Conservation (phyloP, 257 asterid genomes). For the Anisodus acutangulus region DNA sequence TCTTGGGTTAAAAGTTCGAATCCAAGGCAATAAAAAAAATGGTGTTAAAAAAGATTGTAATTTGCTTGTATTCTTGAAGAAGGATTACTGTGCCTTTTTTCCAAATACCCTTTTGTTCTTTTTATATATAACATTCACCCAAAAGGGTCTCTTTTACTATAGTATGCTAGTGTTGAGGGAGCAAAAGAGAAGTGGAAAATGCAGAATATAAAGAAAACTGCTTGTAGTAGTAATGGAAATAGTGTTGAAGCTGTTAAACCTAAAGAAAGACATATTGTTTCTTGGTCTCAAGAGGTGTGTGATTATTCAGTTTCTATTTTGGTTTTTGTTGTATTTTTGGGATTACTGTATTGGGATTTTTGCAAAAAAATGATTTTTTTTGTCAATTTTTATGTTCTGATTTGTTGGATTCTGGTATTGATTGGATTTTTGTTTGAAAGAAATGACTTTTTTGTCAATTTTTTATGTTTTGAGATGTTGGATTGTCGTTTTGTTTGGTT, state of each 20-base stretch:
- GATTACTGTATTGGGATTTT: too few relatives aligned
- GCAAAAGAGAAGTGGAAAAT: constrained; percentile 41
- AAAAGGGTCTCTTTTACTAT: constrained; percentile 50
- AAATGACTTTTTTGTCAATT: too few relatives aligned
- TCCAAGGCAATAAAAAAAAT: constrained; percentile 51
- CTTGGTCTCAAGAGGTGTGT: constrained; percentile 61
- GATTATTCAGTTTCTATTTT: not conserved
- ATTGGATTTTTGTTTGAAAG: not conserved
- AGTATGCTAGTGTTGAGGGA: constrained; percentile 70
- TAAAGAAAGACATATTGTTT: constrained; percentile 93
- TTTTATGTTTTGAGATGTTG: not conserved
- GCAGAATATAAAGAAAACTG: constrained; percentile 68
- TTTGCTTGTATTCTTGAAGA: constrained; percentile 31
- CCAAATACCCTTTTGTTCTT: constrained; percentile 19
- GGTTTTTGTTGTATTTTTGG: not conserved
- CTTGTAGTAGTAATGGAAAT: constrained; percentile 26
- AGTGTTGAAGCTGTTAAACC: constrained; percentile 57
- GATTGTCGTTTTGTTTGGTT: not conserved
- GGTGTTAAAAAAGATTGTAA: constrained; percentile 27
- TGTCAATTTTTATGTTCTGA: not conserved
- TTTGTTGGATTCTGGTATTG: constrained; percentile 25
- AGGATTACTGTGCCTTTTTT: constrained; percentile 28
- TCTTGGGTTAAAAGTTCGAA: constrained; percentile 47
- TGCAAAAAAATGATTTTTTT: not conserved
- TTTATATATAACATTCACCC: constrained; percentile 42